Evolutionary conservation across 352 stramenopile genomes (phyloP).

Genomic region (Pythium brachiatum): DNA sequence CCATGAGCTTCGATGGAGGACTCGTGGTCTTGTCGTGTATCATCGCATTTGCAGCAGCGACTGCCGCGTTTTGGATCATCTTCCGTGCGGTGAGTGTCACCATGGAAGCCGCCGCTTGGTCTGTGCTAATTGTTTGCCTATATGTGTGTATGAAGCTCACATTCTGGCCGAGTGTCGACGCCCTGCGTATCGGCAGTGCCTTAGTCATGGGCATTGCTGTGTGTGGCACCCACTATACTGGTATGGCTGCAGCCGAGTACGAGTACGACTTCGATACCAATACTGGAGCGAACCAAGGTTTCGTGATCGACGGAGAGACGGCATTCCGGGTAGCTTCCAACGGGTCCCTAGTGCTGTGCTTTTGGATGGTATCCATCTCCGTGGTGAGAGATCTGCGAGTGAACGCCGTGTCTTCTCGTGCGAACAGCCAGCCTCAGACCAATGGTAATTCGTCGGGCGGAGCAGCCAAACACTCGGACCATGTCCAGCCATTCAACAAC

Average conservation of each 20-base stretch:
- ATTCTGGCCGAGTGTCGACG: conserved; percentile 56
- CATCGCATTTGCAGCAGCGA: conserved; percentile 58
- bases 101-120: background rate
- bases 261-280: conserved; percentile 30
- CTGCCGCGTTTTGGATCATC: conserved; percentile 66
- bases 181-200: conserved; percentile 45
- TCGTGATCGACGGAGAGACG: conserved; percentile 35
- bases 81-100: conserved; percentile 42
- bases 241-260: conserved; percentile 50
- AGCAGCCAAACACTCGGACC: background rate
- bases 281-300: conserved; percentile 6
- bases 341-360: conserved; percentile 47
- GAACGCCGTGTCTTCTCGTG: background rate
- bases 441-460: background rate
- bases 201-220: conserved; percentile 67
- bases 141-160: conserved; percentile 40
- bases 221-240: conserved; percentile 57
- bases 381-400: conserved; percentile 21
- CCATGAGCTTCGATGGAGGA: conserved; percentile 38
- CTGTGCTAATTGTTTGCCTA: background rate
- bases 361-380: conserved; percentile 43
- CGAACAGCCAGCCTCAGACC: background rate
- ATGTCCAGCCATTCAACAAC: conserved; percentile 1
- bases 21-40: conserved; percentile 46
- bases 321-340: conserved; percentile 41